phyloP scores from a whole-genome alignment of 768 basidiomycete genomes.

The Macrolepiota dolichaula region DNA sequence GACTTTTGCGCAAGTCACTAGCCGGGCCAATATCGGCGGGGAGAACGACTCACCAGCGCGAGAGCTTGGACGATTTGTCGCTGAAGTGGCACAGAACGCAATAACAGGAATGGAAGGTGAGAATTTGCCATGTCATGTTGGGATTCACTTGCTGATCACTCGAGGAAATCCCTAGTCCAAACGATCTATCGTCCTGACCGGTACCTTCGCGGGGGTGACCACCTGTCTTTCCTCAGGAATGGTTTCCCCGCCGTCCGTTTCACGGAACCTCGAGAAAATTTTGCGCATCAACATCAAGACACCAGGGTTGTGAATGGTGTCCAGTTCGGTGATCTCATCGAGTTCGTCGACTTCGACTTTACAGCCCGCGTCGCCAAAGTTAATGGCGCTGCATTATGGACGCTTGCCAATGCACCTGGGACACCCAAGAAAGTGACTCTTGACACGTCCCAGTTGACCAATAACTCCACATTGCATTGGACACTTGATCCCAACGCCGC shows the following conservation, averaged over 20 bases:
- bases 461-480: slow-evolving; percentile 54
- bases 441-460: slow-evolving; percentile 45
- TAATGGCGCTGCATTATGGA: slow-evolving; percentile 52
- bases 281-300: slow-evolving; percentile 57
- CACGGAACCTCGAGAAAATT: slow-evolving; percentile 55
- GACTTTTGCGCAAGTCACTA: slow-evolving; percentile 30
- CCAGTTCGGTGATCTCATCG: slow-evolving; percentile 53
- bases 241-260: slow-evolving; percentile 55
- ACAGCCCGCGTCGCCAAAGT: slow-evolving; percentile 46
- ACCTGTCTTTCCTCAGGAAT: slow-evolving; percentile 43
- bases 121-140: slow-evolving; percentile 15
- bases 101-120: slow-evolving; percentile 48
- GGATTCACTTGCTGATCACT: neutral
- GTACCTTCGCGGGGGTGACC: slow-evolving; percentile 56
- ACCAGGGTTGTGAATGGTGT: slow-evolving; percentile 44
- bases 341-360: slow-evolving; percentile 55
- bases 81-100: slow-evolving; percentile 48
- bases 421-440: slow-evolving; percentile 46
- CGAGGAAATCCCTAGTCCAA: slow-evolving; percentile 31
- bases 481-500: slow-evolving; percentile 33
- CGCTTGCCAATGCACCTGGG: slow-evolving; percentile 52
- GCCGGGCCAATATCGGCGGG: slow-evolving; percentile 38
- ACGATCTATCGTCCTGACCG: slow-evolving; percentile 50
- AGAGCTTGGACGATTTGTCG: slow-evolving; percentile 47
- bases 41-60: slow-evolving; percentile 54